A percentile compares a stretch with the other conserved stretches of the same genome.
phyloP scores from a whole-genome alignment of 495 filamentous ascomycete genomes.

The Xylaria telfairii region DNA sequence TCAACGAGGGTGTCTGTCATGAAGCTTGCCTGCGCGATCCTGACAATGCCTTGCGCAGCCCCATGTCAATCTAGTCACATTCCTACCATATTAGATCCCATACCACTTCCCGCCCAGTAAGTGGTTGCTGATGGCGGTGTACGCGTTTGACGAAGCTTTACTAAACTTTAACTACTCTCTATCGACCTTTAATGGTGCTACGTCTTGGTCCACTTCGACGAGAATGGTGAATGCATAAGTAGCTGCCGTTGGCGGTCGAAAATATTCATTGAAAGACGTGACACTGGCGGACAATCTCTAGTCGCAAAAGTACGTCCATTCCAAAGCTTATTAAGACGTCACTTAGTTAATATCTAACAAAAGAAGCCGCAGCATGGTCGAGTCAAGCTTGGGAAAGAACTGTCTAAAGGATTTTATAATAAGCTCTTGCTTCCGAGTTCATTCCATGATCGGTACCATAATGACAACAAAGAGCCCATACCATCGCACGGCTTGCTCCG shows the following conservation, averaged over 20 bases:
- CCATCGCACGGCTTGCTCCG: not conserved
- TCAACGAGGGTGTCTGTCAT: not conserved
- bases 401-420: not conserved
- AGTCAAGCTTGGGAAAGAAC: not conserved
- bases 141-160: not conserved
- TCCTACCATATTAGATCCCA: not conserved
- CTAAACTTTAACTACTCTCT: not conserved
- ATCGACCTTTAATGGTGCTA: not conserved
- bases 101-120: conserved; percentile 2
- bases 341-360: not conserved
- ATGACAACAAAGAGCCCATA: not conserved
- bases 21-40: not conserved
- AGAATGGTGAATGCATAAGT: not conserved
- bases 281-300: not conserved
- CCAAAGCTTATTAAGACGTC: not conserved
- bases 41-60: not conserved
- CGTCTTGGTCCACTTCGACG: not conserved
- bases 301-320: not conserved
- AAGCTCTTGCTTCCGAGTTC: not conserved
- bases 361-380: not conserved
- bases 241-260: not conserved
- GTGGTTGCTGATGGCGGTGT: not conserved
- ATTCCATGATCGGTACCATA: not conserved
- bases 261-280: not conserved
- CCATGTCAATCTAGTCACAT: not conserved